These are phyloP conservation scores for Dothidotthia symphoricarpi DNA, from an alignment of 2,329 filamentous ascomycete species.

Conservation along the genomic window DNA sequence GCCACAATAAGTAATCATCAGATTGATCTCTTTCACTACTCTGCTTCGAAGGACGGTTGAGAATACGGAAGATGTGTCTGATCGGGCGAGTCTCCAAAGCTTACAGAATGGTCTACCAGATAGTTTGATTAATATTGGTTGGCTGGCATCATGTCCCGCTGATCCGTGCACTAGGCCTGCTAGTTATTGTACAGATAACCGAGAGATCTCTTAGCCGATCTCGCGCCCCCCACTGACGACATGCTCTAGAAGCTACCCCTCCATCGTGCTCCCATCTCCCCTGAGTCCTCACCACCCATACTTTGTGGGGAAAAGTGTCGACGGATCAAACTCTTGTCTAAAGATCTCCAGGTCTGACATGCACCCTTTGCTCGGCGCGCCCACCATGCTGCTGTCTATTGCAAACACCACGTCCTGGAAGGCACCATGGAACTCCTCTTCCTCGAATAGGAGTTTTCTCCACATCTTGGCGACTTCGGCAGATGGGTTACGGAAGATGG, in stretches of 20 bases:
- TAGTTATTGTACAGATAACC: slow-evolving; percentile 6
- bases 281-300: slow-evolving; percentile 8
- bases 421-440: slow-evolving; percentile 46
- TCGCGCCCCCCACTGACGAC: slow-evolving; percentile 14
- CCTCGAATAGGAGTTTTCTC: slow-evolving; percentile 45
- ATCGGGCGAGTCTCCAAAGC: neutral
- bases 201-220: slow-evolving; percentile 11
- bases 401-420: slow-evolving; percentile 49
- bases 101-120: slow-evolving; percentile 5
- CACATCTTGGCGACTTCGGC: slow-evolving; percentile 47
- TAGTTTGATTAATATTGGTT: slow-evolving; percentile 14
- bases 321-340: slow-evolving; percentile 40
- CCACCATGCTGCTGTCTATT: slow-evolving; percentile 42
- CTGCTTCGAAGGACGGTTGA: too few species aligned
- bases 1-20: too few species aligned
- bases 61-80: too few species aligned
- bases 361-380: slow-evolving; percentile 31
- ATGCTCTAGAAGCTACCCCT: slow-evolving; percentile 15
- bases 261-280: slow-evolving; percentile 4
- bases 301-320: slow-evolving; percentile 39
- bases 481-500: slow-evolving; percentile 47
- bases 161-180: too few species aligned
- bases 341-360: slow-evolving; percentile 44
- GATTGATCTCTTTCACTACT: too few species aligned
- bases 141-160: slow-evolving; percentile 5